These are phyloP conservation scores for Starmerella tilneyi DNA, from an alignment of 805 yeast species.

Conservation along the genomic window DNA sequence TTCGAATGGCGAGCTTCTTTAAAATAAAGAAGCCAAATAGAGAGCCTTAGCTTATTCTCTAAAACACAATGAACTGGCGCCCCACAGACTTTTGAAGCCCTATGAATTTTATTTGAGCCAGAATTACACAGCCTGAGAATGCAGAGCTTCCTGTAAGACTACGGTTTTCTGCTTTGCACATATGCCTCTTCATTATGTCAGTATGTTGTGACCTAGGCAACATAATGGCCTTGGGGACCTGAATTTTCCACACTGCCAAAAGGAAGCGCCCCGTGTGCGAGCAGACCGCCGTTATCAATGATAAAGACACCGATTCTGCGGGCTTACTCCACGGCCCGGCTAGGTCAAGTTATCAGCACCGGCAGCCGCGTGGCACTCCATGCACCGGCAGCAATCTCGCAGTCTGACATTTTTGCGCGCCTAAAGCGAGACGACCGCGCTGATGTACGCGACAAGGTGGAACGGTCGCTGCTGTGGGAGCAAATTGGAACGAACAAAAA, in stretches of 20 bases:
- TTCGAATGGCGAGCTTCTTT: too few species aligned
- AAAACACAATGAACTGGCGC: too few species aligned
- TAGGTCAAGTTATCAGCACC: not conserved
- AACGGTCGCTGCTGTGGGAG: slow-evolving; percentile 19
- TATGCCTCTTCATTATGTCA: too few species aligned
- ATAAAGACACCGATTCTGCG: not conserved
- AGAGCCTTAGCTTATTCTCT: too few species aligned
- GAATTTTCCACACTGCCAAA: not conserved
- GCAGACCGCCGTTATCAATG: not conserved
- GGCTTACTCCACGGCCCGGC: slow-evolving; percentile 1
- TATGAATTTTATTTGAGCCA: too few species aligned
- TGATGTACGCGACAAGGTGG: slow-evolving; percentile 14
- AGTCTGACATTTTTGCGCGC: slow-evolving; percentile 10
- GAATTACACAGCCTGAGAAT: too few species aligned
- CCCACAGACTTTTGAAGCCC: too few species aligned
- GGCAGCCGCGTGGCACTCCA: slow-evolving; percentile 4
- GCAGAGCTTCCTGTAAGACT: too few species aligned
- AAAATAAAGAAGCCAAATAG: too few species aligned
- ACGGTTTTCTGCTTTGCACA: too few species aligned
- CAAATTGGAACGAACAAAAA: slow-evolving; percentile 20
- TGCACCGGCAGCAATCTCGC: slow-evolving; percentile 9
- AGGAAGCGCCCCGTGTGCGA: not conserved
- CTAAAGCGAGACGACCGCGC: slow-evolving; percentile 15
- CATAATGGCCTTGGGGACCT: too few species aligned
- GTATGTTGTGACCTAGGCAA: too few species aligned